Base-by-base conservation (phyloP, 1,139 yeast species). In the Yamadazyma dendronema region DNA sequence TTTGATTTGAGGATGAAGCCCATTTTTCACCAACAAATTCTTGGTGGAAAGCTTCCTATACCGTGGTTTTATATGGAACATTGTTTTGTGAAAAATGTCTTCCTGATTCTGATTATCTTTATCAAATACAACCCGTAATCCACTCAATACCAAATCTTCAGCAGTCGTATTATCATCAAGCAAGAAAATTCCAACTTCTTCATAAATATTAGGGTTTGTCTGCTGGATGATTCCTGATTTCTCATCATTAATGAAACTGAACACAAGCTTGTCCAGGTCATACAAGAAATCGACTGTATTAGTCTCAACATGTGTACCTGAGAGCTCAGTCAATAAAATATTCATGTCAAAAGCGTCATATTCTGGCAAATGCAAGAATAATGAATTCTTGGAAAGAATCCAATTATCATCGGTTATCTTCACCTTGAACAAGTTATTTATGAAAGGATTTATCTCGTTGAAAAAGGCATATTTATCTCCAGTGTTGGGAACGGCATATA, bases 61-160 rank as follows among this genome's bases (percentile, higher is more conserved):
- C 39, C 72, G 57, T 8, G 76, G 76, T 40, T 67, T 67, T 9
- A 67, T 53, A 44, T 71, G 76, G 47, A 71, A 68, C 44, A 71
- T 46, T 1, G 77, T 71, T 37, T 61, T 60, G 41, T 59, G 62
- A 11, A 65, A 41, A 31, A 52, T 51, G 9, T 26, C 29, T 6
- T 26, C 29, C 17, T 26, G 6, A 11, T 46, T 47, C 1, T 44
- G 49, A 10, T 39, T 40, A 4, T 38, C 39, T n/a, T 38, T 41
- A 4, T 39, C 39, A 22, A 65, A 52, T 3, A 61, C 47, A 3
- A 59, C 61, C 37, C 74, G 45, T 13, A 66, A 43, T 0, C 74
- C 74, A 28, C 65, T 50, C 28, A 67, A 55, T 4, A 63, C 62
- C 16, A 63, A 28, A 44, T 67, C 74, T 35, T 67, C 70, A 1